Conservation (phyloP, 2,329 filamentous ascomycete genomes). For the Aspergillus spinulosporus region DNA sequence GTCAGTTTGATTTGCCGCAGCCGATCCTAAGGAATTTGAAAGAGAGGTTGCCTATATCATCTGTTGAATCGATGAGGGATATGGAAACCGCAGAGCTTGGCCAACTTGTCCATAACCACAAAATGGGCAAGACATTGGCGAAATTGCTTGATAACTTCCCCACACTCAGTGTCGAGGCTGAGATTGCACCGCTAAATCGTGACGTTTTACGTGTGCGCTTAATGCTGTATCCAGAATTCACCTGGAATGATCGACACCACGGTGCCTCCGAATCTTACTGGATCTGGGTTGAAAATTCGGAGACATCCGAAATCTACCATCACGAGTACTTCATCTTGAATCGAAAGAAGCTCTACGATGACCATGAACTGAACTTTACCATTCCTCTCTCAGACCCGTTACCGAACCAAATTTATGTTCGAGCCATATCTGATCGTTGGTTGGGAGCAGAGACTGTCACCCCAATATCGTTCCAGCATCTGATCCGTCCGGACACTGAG, state of each 20-base stretch:
- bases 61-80: slow-evolving; percentile 81
- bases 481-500: slow-evolving; percentile 95
- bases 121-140: slow-evolving; percentile 78
- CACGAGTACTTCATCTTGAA: slow-evolving; percentile 96
- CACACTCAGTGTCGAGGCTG: slow-evolving; percentile 83
- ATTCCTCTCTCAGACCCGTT: slow-evolving; percentile 92
- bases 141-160: slow-evolving; percentile 88
- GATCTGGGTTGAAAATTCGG: slow-evolving; percentile 98
- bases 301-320: slow-evolving; percentile 96
- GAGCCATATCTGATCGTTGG: slow-evolving; percentile 96
- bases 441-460: slow-evolving; percentile 93
- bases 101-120: slow-evolving; percentile 82
- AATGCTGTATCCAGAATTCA: slow-evolving; percentile 82
- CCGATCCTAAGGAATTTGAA: slow-evolving; percentile 83
- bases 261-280: slow-evolving; percentile 96
- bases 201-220: slow-evolving; percentile 92
- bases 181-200: slow-evolving; percentile 92
- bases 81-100: slow-evolving; percentile 94
- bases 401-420: slow-evolving; percentile 92
- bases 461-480: slow-evolving; percentile 93
- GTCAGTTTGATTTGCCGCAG: slow-evolving; percentile 88
- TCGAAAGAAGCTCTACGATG: slow-evolving; percentile 84
- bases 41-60: slow-evolving; percentile 68
- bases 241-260: slow-evolving; percentile 91
- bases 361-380: slow-evolving; percentile 97